Percentiles rank a stretch among this genome's conserved stretches.
These are phyloP conservation scores for Groenewaldozyma salmanticensis DNA, from an alignment of 805 yeast genomes.

Conservation along the genomic window DNA sequence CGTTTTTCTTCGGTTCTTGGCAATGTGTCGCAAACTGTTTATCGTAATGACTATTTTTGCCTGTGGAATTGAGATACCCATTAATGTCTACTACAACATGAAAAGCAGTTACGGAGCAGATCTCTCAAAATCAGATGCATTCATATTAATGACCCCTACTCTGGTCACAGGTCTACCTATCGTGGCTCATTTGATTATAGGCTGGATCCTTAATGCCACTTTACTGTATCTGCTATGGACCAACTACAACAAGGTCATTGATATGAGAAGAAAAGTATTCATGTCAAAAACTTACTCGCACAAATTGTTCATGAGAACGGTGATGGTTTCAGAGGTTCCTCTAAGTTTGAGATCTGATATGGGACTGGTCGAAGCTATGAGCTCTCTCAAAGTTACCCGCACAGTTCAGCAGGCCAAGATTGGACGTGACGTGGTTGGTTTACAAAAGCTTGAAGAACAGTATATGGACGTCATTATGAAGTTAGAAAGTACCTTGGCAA, in stretches of 20 bases:
- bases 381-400: conserved; percentile 1
- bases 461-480: conserved; percentile 18
- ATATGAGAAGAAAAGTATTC: conserved; percentile 18
- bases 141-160: conserved; percentile 29
- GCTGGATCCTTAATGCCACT: conserved; percentile 22
- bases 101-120: conserved; percentile 15
- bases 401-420: conserved; percentile 20
- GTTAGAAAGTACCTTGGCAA: conserved; percentile 23
- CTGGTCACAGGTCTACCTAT: conserved; percentile 24
- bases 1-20: conserved; percentile 22
- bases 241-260: conserved; percentile 21
- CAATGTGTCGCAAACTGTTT: conserved; percentile 24
- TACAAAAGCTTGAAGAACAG: conserved; percentile 19
- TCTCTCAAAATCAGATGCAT: conserved; percentile 23
- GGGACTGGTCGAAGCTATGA: conserved; percentile 18
- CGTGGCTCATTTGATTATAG: conserved; percentile 27
- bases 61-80: conserved; percentile 28
- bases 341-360: conserved; percentile 15
- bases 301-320: conserved; percentile 23
- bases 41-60: conserved; percentile 26
- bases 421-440: conserved; percentile 22
- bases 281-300: conserved; percentile 17
- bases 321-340: conserved; percentile 26
- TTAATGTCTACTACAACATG: conserved; percentile 27
- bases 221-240: conserved; percentile 23